These are phyloP conservation scores for Hirsutella rhossiliensis DNA, from an alignment of 2,329 filamentous ascomycete species.

Conservation along the genomic window DNA sequence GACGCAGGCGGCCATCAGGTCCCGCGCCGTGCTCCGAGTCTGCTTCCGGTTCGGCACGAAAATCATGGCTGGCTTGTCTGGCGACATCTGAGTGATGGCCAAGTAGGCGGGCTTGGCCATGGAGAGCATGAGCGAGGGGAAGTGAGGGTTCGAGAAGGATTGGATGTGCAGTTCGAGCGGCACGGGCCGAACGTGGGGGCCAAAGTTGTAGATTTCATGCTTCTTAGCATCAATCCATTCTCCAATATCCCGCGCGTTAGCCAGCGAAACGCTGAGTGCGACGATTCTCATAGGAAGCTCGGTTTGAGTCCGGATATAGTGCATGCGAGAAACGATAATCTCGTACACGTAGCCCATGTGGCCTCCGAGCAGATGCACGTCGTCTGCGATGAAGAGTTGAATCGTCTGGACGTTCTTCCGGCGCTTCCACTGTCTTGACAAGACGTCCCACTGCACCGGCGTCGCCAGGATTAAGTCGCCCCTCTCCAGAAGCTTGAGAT, in stretches of 20 bases:
- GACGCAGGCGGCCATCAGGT: slow-evolving; percentile 76
- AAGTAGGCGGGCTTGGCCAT: slow-evolving; percentile 94
- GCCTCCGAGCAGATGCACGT: slow-evolving; percentile 85
- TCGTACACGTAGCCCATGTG: slow-evolving; percentile 85
- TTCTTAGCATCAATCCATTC: slow-evolving; percentile 98
- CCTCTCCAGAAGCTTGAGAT: slow-evolving; percentile 76
- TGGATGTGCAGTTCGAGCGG: slow-evolving; percentile 91
- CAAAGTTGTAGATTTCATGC: slow-evolving; percentile 98
- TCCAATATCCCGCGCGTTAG: slow-evolving; percentile 86
- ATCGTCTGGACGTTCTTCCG: slow-evolving; percentile 91
- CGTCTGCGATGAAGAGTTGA: slow-evolving; percentile 86
- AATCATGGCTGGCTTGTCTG: slow-evolving; percentile 79
- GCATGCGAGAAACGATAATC: slow-evolving; percentile 94
- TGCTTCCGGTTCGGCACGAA: slow-evolving; percentile 94
- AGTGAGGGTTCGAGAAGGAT: slow-evolving; percentile 90
- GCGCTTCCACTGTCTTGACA: slow-evolving; percentile 92
- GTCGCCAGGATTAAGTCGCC: slow-evolving; percentile 89
- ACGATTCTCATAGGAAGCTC: slow-evolving; percentile 78
- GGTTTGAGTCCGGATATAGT: slow-evolving; percentile 83
- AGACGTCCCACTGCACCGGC: slow-evolving; percentile 86
- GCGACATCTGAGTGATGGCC: slow-evolving; percentile 76
- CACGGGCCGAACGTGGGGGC: slow-evolving; percentile 76
- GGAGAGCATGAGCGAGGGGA: slow-evolving; percentile 94
- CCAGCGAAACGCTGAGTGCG: slow-evolving; percentile 80
- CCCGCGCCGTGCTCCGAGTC: slow-evolving; percentile 73